A percentile compares a stretch with the other conserved stretches of the same genome.
Conservation (phyloP, 2,329 filamentous ascomycete genomes). For the Neofusicoccum sp. region DNA sequence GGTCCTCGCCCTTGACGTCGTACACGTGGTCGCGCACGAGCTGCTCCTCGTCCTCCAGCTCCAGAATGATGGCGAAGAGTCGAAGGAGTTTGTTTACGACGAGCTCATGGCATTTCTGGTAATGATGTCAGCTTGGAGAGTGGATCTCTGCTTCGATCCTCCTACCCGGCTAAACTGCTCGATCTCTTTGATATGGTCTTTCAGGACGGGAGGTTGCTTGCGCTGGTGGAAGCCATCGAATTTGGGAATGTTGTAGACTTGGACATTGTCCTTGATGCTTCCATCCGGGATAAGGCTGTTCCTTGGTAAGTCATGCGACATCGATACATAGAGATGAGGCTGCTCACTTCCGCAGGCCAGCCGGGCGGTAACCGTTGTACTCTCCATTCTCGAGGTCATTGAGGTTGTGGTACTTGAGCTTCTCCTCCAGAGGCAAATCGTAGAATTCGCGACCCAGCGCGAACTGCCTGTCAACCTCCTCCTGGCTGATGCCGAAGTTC, state of each 20-base stretch:
- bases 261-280: conserved; percentile 52
- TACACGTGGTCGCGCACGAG: conserved; percentile 58
- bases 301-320: conserved; percentile 23
- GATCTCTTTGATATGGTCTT: conserved; percentile 54
- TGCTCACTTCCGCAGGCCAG: conserved; percentile 37
- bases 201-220: conserved; percentile 48
- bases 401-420: conserved; percentile 51
- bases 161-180: conserved; percentile 47
- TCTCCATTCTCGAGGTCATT: conserved; percentile 46
- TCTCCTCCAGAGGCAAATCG: conserved; percentile 56
- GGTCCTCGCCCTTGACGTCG: conserved; percentile 57
- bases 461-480: conserved; percentile 61
- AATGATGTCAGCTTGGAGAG: too few relatives aligned
- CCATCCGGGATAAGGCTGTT: conserved; percentile 32
- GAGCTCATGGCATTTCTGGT: conserved; percentile 51
- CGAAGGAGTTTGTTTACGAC: conserved; percentile 58
- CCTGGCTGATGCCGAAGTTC: conserved; percentile 59
- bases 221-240: conserved; percentile 43
- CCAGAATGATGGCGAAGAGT: conserved; percentile 60
- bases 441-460: conserved; percentile 61
- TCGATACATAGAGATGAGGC: conserved; percentile 19
- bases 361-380: conserved; percentile 58
- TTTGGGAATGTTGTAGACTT: conserved; percentile 62
- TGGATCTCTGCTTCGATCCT: background rate
- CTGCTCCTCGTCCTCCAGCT: conserved; percentile 59